Conservation (phyloP, 176 grass and related monocot species). For the Hordeum marinum region DNA sequence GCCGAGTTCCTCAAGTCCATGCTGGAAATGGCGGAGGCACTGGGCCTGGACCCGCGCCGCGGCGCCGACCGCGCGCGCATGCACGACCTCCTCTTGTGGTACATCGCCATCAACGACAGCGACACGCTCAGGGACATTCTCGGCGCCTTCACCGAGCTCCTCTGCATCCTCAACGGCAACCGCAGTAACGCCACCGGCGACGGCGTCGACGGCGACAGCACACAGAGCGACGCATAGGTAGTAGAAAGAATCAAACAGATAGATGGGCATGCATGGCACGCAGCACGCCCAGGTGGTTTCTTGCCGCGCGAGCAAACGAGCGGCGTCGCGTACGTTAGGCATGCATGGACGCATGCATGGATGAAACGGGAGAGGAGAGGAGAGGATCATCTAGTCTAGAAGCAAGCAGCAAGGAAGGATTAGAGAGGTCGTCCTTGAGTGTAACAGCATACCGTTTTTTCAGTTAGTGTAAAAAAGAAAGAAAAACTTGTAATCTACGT, state of each 20-base stretch:
- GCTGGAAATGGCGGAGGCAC: slow-evolving; percentile 75
- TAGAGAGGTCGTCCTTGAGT: too few species aligned
- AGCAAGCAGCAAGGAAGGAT: too few species aligned
- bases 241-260: background rate
- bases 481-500: too few species aligned
- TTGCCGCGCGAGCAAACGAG: background rate
- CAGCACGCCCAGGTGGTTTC: background rate
- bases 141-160: slow-evolving; percentile 72
- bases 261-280: background rate
- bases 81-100: slow-evolving; percentile 76
- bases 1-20: slow-evolving; percentile 74
- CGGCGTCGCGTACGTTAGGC: too few species aligned
- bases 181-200: too few species aligned
- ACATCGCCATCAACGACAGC: slow-evolving; percentile 75
- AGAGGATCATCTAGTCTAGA: too few species aligned
- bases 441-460: too few species aligned
- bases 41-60: slow-evolving; percentile 45
- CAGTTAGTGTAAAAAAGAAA: too few species aligned
- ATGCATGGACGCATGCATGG: too few species aligned
- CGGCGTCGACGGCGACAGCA: background rate
- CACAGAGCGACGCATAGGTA: background rate
- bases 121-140: slow-evolving; percentile 66
- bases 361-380: too few species aligned
- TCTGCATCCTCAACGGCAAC: slow-evolving; percentile 22
- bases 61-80: slow-evolving; percentile 48